Base-by-base conservation (phyloP, 352 stramenopile species). In the Thalassiosira mediterranea region DNA sequence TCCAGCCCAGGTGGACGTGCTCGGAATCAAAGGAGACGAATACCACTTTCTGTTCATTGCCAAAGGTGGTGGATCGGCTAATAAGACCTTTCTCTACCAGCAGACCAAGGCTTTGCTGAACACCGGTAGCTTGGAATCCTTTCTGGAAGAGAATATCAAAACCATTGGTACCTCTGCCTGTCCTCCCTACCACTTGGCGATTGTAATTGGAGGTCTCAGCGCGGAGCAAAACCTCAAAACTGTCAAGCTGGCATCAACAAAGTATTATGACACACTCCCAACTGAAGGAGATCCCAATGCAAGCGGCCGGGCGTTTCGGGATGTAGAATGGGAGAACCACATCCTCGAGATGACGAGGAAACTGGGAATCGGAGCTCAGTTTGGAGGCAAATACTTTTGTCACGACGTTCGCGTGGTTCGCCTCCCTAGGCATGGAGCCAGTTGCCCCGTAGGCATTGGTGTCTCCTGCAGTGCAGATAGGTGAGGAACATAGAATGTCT, bases 81-180 rank as follows among this genome's bases (percentile, higher is more conserved):
- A 97, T 74, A 97, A 97, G 67, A 96, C 93, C 1, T 97, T 95
- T 81, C 65, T 97, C 21, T 97, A 95, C 78, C 94, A 97, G 66
- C 89, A 96, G 78, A 97, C 94, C n/a, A 97, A 97, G 73, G 91
- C 93, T 3, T 77, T 96, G 13, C 73, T 97, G 23, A 97, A 96
- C 56, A 74, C 87, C 7, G 91, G 90, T 21, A 86, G 76, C 46
- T 82, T 97, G 3, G 87, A 94, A 78, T 46, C 78, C 3, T 95
- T 94, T 63, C 63, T 97, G 28, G 84, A 95, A 61, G 83, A 94
- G 38, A 96, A 96, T 37, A 94, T 97, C 53, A 96, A 96, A 72
- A 95, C 83, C 4, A 91, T 97, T 61, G 94, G 94, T 19, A 97
- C 94, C 13, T 88, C 83, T 5, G 94, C 94, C 8, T 97, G 94